Base-by-base conservation (phyloP, 2,329 filamentous ascomycete species). In the Pseudogymnoascus sp. region DNA sequence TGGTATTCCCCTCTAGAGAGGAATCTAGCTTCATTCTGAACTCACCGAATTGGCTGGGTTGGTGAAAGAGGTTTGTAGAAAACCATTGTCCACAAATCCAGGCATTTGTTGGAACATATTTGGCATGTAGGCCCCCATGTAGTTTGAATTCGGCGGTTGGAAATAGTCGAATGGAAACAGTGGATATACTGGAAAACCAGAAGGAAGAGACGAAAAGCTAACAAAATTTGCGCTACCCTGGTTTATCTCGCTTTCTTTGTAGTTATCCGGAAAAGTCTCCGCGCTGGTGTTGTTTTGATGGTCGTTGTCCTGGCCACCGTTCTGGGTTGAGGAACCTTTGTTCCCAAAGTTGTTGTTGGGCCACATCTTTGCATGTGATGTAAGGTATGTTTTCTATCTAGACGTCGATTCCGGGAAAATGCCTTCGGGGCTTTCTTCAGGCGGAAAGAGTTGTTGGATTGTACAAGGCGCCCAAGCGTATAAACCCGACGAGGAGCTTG, bases 321-420 rank as follows among this genome's bases (percentile, higher is more conserved):
- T 71, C 66, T 68, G 67, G 63, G 64, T 66, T 69, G 66, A 71
- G 66, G 58, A 64, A 21, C 66, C 64, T 65, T 71, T 68, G 61
- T 59, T 65, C 31, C 65, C 65, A 64, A 68, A 71, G 10, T 63
- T 64, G 63, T 68, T 68, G 44, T 69, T 72, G 33, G 62, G 63
- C 70, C 70, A 71, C 70, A 71, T 71, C 9, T 44, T 60, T 42
- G 44, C 15, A 33, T 42, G 44, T 55, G 38, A 31, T 21, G 12
- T n/a, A 29, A 55, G 39, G 31, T 38, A 51, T 62, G 5, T 33
- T 62, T 35, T 60, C 27, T 15, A 29, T 15, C n/a, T 15, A 60
- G 36, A 21, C 12, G 12, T 10, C 13, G 17, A 10, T 7, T 38
- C 39, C 6, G 17, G 9, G 36, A 38, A 21, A 42, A 60, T 27